These are phyloP conservation scores for Yamadazyma sp. DNA, from an alignment of 1,139 yeast genomes.

Conservation along the genomic window DNA sequence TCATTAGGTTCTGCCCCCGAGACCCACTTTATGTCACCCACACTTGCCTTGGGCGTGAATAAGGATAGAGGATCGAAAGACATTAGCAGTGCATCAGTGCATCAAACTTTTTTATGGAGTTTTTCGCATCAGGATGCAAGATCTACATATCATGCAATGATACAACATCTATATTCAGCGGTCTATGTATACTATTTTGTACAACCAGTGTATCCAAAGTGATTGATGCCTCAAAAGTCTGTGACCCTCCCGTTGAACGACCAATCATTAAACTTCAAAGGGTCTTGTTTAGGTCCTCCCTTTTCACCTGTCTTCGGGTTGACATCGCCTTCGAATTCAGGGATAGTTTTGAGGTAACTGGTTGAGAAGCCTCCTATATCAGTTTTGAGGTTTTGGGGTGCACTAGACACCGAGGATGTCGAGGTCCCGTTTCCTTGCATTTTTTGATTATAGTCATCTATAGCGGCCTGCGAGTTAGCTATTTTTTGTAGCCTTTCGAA, in stretches of 20 bases:
- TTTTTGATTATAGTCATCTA: slow-evolving; percentile 68
- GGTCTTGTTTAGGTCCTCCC: slow-evolving; percentile 99
- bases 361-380: slow-evolving; percentile 71
- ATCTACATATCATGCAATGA: neutral
- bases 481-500: slow-evolving; percentile 81
- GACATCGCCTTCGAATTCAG: slow-evolving; percentile 93
- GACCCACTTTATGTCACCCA: neutral
- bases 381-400: slow-evolving; percentile 37
- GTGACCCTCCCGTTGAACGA: slow-evolving; percentile 95
- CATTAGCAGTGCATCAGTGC: slow-evolving; percentile 15
- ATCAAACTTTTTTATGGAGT: neutral
- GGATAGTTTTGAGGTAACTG: slow-evolving; percentile 72
- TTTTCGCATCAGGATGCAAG: neutral
- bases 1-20: neutral
- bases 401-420: slow-evolving; percentile 29
- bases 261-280: slow-evolving; percentile 90
- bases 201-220: neutral
- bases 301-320: slow-evolving; percentile 94
- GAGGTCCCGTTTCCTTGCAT: slow-evolving; percentile 31
- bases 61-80: slow-evolving; percentile 47
- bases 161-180: neutral
- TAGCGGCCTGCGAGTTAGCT: slow-evolving; percentile 79
- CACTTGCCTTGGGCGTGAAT: slow-evolving; percentile 27
- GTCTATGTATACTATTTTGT: neutral
- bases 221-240: slow-evolving; percentile 58